Conservation (phyloP, 108 stramenopile species). For the Fragilaria crotonensis region DNA sequence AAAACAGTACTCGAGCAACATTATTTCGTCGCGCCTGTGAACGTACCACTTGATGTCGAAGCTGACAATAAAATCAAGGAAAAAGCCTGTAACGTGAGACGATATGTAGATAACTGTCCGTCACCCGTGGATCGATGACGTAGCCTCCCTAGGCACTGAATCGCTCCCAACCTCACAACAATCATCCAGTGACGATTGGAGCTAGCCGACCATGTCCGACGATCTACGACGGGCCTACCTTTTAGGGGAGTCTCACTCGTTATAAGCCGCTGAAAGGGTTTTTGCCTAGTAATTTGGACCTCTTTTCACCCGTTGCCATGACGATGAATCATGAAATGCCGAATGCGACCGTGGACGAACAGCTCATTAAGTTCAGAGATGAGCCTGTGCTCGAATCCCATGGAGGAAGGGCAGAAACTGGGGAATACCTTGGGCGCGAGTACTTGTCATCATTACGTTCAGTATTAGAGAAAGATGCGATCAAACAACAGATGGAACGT, state of each 20-base stretch:
- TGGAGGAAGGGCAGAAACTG: slow-evolving; percentile 26
- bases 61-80: slow-evolving; percentile 1
- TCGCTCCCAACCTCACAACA: too few species aligned
- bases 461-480: slow-evolving; percentile 19
- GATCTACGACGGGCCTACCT: too few species aligned
- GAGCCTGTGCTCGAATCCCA: slow-evolving; percentile 20
- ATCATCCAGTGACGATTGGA: too few species aligned
- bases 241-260: too few species aligned
- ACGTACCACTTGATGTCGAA: background rate
- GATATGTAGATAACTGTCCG: too few species aligned
- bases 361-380: slow-evolving; percentile 18
- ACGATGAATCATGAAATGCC: slow-evolving; percentile 20
- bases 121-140: too few species aligned
- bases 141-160: too few species aligned
- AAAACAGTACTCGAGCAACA: background rate
- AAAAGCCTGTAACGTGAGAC: too few species aligned
- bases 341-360: slow-evolving; percentile 12
- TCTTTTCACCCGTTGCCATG: slow-evolving; percentile 27
- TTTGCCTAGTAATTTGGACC: slow-evolving; percentile 20
- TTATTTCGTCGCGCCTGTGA: background rate
- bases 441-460: slow-evolving; percentile 20
- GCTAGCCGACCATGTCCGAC: too few species aligned
- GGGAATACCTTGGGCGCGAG: slow-evolving; percentile 16
- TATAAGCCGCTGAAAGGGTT: slow-evolving; percentile 25
- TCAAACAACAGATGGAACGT: slow-evolving; percentile 25